Conservation (phyloP, 305 asterid species). For the Fraxinus baroniana region DNA sequence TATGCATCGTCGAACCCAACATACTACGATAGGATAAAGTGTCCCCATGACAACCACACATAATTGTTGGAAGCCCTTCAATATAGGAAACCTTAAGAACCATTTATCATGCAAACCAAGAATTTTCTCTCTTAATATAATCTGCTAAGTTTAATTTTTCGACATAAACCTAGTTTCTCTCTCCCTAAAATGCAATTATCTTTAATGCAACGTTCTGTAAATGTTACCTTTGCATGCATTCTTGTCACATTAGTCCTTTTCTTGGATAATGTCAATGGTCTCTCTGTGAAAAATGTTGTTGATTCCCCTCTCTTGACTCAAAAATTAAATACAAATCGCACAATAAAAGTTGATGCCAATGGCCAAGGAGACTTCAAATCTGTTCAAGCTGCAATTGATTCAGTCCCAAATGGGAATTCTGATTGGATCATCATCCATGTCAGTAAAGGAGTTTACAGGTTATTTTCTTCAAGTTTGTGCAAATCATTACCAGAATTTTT, state of each 20-base stretch:
- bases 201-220: slow-evolving; percentile 18
- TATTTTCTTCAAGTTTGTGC: neutral
- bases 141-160: neutral
- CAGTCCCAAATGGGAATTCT: slow-evolving; percentile 62
- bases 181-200: slow-evolving; percentile 29
- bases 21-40: neutral
- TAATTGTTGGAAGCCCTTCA: neutral
- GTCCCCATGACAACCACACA: neutral
- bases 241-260: slow-evolving; percentile 25
- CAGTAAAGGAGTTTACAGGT: slow-evolving; percentile 76
- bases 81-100: slow-evolving; percentile 4
- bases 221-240: slow-evolving; percentile 22
- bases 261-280: slow-evolving; percentile 40
- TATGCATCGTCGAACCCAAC: neutral
- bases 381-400: slow-evolving; percentile 71
- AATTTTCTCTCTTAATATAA: neutral
- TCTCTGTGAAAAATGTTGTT: slow-evolving; percentile 32
- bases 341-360: slow-evolving; percentile 49
- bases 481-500: neutral
- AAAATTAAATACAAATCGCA: slow-evolving; percentile 37
- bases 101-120: neutral
- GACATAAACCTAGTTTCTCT: neutral
- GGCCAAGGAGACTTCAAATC: slow-evolving; percentile 69
- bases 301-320: slow-evolving; percentile 51
- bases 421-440: slow-evolving; percentile 66